These are phyloP conservation scores for Naganishia onofrii DNA, from an alignment of 768 basidiomycete genomes.

Conservation along the genomic window DNA sequence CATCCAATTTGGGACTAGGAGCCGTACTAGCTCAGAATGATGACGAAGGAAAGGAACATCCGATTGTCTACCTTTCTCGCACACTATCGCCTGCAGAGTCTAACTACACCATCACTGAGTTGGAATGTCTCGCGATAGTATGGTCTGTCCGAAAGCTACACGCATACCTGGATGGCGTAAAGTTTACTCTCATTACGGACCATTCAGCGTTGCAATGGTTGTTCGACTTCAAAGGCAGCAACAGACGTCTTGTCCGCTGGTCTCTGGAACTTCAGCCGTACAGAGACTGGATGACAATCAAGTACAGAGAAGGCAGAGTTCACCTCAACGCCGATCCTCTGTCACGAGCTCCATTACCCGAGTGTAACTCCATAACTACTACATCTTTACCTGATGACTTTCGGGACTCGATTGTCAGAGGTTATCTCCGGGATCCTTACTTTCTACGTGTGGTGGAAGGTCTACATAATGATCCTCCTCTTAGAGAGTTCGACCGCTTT, in stretches of 20 bases:
- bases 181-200: constrained; percentile 14
- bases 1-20: constrained; percentile 26
- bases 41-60: not conserved
- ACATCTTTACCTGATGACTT: no score
- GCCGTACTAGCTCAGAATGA: constrained; percentile 28
- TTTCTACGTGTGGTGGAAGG: no score
- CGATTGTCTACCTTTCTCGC: constrained; percentile 20
- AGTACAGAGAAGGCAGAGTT: no score
- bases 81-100: constrained; percentile 18
- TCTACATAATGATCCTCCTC: no score
- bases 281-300: no score
- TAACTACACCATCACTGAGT: constrained; percentile 29
- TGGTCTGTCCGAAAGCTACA: constrained; percentile 25
- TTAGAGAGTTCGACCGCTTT: no score
- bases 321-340: no score
- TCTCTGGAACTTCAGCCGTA: constrained; percentile 23
- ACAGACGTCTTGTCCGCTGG: constrained; percentile 22
- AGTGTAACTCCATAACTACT: no score
- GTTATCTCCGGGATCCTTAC: no score
- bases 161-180: constrained; percentile 1
- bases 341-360: no score
- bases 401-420: no score
- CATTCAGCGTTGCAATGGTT: constrained; percentile 23
- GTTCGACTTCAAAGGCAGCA: constrained; percentile 16
- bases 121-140: constrained; percentile 34